phyloP scores from a whole-genome alignment of 306 rosid species.

The Acacia acuminata region DNA sequence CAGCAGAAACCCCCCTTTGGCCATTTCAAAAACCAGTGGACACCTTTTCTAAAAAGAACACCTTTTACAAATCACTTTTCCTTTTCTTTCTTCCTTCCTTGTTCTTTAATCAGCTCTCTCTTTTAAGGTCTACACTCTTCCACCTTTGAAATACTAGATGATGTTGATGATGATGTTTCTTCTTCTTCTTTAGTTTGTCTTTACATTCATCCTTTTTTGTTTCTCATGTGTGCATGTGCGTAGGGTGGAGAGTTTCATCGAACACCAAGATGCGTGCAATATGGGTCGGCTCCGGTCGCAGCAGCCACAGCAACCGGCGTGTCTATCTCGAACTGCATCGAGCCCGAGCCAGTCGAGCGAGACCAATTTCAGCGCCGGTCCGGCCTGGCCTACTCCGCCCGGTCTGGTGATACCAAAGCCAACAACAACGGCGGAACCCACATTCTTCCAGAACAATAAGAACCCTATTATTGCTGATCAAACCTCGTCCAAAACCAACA shows the following conservation, averaged over 20 bases:
- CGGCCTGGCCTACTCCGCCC: conserved; percentile 45
- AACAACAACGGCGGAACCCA: conserved; percentile 25
- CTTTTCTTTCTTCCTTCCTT: conserved; percentile 19
- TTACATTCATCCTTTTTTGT: neutral
- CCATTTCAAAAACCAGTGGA: conserved; percentile 39
- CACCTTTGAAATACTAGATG: neutral
- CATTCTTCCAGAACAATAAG: conserved; percentile 42
- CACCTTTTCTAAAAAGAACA: conserved; percentile 37
- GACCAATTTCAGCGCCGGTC: conserved; percentile 70
- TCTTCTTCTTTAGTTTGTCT: conserved; percentile 4
- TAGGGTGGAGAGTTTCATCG: conserved; percentile 99
- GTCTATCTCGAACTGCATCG: conserved; percentile 92
- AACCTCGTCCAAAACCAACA: conserved; percentile 28
- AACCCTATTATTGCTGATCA: conserved; percentile 20
- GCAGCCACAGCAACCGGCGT: conserved; percentile 63
- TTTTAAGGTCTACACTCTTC: neutral
- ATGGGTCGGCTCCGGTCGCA: conserved; percentile 70
- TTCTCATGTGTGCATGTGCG: neutral
- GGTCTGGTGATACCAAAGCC: conserved; percentile 44
- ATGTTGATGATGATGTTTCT: neutral
- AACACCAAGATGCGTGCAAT: conserved; percentile 97
- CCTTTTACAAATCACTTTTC: conserved; percentile 41
- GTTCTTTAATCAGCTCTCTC: neutral
- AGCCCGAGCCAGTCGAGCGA: conserved; percentile 94
- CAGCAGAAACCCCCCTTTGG: conserved; percentile 39